Base-by-base conservation (phyloP, 2,329 filamentous ascomycete genomes). In the Xylaria sp. region DNA sequence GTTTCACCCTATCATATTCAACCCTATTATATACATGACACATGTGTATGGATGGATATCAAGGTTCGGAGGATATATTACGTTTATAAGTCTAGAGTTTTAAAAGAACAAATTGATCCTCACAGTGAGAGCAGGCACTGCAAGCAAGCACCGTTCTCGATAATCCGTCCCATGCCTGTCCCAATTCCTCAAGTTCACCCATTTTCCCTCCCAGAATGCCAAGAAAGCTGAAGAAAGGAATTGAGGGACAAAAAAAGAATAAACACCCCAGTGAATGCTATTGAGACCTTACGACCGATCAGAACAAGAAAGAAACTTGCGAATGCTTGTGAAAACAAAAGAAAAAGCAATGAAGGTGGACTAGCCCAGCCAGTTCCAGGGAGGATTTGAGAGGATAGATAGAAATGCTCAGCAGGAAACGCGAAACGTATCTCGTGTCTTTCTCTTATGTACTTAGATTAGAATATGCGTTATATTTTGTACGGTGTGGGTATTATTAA, bases 211-310 rank as follows among this genome's bases (percentile, higher is more conserved):
- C 25, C 31, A 28, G 20, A 28, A 58, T 64, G 39, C 62, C 2
- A 62, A 48, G 20, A 56, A 13, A 23, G 43, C 10, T 9, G 31
- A 15, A 60, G 46, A 13, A 13, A 31, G 25, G 31, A 58, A 18
- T 15, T 28, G 28, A 28, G 28, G 3, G 9, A 23, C 43, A 2
- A 48, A 36, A 28, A 31, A 43, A 18, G 25, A 49, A 54, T 36
- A 18, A 66, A 65, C 67, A 62, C 67, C 63, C 63, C 39, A 54
- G 63, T 59, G 46, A 69, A 69, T 66, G 58, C 67, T 55, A 66
- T 55, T 52, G 57, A 65, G 52, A 62, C 56, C 28, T 58, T 57
- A 31, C 46, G 51, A 33, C 33, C 36, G 41, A 28, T 49, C 41
- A 7, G 41, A 13, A 18, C 15, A 49, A n/a, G 39, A 39, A 41